Conservation (phyloP, 1,284 basidiomycete species). For the Flammula alnicola region DNA sequence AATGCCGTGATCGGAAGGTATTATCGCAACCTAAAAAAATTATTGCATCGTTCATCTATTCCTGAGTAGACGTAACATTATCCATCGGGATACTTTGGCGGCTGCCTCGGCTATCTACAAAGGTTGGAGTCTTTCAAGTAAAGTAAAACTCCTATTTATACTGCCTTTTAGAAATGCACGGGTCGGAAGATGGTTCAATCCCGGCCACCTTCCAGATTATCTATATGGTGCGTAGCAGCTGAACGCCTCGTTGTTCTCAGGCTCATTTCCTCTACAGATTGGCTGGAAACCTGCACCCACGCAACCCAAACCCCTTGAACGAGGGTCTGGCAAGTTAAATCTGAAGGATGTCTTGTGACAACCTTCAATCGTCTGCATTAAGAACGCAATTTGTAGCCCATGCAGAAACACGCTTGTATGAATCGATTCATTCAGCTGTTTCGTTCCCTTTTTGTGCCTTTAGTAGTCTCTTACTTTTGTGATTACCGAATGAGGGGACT, state of each 20-base stretch:
- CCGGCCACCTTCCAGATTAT: slow-evolving; percentile 97
- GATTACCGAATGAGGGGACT: slow-evolving; percentile 13
- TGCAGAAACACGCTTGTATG: slow-evolving; percentile 5
- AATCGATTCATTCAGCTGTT: slow-evolving; percentile 3
- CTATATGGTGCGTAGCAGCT: slow-evolving; percentile 72
- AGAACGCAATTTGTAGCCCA: not conserved
- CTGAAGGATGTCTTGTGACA: slow-evolving; percentile 79
- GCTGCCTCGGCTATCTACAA: slow-evolving; percentile 94
- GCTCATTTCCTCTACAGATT: slow-evolving; percentile 60
- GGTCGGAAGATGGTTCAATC: slow-evolving; percentile 80
- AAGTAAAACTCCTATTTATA: not conserved
- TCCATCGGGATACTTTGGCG: slow-evolving; percentile 87
- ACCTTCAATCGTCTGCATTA: slow-evolving; percentile 1
- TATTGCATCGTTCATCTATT: not conserved
- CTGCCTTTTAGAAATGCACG: slow-evolving; percentile 75
- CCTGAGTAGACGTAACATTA: slow-evolving; percentile 57
- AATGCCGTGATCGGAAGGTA: slow-evolving; percentile 89
- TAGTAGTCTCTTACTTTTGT: not conserved
- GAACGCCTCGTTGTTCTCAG: slow-evolving; percentile 5
- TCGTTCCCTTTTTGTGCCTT: slow-evolving; percentile 10
- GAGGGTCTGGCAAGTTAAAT: slow-evolving; percentile 83
- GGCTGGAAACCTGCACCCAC: slow-evolving; percentile 95
- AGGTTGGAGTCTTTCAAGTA: slow-evolving; percentile 48
- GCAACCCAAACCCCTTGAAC: slow-evolving; percentile 84
- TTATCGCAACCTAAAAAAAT: not conserved